Base-by-base conservation (phyloP, 2,329 filamentous ascomycete species). In the Colletotrichum spinosum region DNA sequence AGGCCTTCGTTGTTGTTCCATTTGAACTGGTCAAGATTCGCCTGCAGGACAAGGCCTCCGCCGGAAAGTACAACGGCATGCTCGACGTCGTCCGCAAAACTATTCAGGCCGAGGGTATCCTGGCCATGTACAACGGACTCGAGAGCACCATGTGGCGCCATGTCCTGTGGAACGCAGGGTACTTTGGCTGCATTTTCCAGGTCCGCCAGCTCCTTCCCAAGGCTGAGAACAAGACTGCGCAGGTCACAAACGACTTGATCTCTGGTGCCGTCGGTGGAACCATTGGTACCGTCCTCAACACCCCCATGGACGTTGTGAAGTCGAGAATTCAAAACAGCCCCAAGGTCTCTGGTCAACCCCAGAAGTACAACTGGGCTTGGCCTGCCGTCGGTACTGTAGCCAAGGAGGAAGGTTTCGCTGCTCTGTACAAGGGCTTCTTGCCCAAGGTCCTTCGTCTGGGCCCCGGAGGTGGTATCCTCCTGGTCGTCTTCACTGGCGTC, bases 341-440 rank as follows among this genome's bases (percentile, higher is more conserved):
- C 70, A 95, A 92, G 84, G 83, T 97, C 44, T 78, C 91, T n/a
- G 96, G 96, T 6, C 84, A 87, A 58, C 81, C 89, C 25, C 92
- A 92, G 75, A 99, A 99, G 86, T 99, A 99, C 84, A 97, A 98
- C 87, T 99, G 96, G 96, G 96, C 96, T 38, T 97, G 90, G 88
- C 92, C 93, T 51, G 90, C 93, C 25, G 84, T 97, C 55, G 90
- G 87, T 61, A 96, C 92, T 8, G 93, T 99, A 67, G 90, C 93
- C 80, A 93, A 88, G 81, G 96, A 99, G 82, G 96, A 99, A 80
- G 96, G 96, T 6, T 95, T 97, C 76, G 81, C 80, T 52, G 96
- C 96, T 44, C 84, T 99, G 66, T 99, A 99, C 86, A 99, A 98
- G 87, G 96, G 96, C 13, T 99, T 99, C 86, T 75, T 96, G 68